Base-by-base conservation (phyloP, 2,329 filamentous ascomycete genomes). In the Magnaporthales sp. region DNA sequence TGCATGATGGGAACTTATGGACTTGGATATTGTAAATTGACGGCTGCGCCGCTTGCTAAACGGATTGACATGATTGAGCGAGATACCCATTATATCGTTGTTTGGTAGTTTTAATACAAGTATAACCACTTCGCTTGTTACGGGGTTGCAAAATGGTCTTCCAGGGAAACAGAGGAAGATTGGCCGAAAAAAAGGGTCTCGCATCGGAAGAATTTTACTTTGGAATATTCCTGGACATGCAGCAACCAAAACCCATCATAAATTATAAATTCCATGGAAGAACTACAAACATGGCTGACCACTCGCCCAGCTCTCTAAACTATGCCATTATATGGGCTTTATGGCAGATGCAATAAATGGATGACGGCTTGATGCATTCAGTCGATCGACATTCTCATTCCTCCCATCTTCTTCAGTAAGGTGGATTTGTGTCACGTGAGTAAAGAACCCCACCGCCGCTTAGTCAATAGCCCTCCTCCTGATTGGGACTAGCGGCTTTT, bases 381-480 rank as follows among this genome's bases (percentile, higher is more conserved):
- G 22, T 24, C n/a, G 22, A 58, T 58, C n/a, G 54, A 58, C 22
- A 26, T 24, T 22, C 10, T 11, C 54, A 58, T 4, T 10, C 4
- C 15, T 22, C 22, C 54, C 5, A 11, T 26, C 54, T 60, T 26
- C 5, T 27, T 8, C 15, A 26, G 27, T 13, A 26, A 56, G 29
- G 11, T 27, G 19, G 24, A 63, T 26, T 32, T 4, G 38, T 31
- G 30, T 63, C 61, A 63, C 61, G 29, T 31, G 61, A 7, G 5
- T 15, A 11, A 63, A 22, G 27, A n/a, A 60, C 56, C 56, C 56
- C 56, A 27, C 56, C 56, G 19, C 56, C 56, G 56, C 56, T 60
- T 60, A 60, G 56, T 60, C 56, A 60, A 60, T 60, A 60, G 56
- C 56, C 56, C 56, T 60, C 56, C 56, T 63, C 61, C 61, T 29